These are phyloP conservation scores for Aspergillus mulundensis DNA, from an alignment of 495 filamentous ascomycete species.

Conservation along the genomic window DNA sequence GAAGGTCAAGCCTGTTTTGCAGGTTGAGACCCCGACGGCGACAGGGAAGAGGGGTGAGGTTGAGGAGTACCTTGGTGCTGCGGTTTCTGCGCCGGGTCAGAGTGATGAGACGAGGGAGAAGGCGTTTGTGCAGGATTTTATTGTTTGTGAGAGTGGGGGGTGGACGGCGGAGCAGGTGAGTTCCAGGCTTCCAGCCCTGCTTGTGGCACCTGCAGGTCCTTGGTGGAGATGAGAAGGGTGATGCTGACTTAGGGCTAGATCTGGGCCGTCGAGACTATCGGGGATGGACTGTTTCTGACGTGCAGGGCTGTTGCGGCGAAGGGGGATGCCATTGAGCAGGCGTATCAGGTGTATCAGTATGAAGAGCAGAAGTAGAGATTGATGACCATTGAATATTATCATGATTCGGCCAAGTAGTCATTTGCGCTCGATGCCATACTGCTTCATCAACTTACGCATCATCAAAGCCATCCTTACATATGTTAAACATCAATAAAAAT, in stretches of 20 bases:
- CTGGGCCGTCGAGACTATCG: not conserved
- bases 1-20: not conserved
- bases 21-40: not conserved
- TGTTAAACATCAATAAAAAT: too few species aligned
- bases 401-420: too few species aligned
- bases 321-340: not conserved
- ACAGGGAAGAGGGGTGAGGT: not conserved
- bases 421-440: too few species aligned
- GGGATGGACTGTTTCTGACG: not conserved
- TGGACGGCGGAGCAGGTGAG: constrained; percentile 2
- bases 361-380: not conserved
- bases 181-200: too few species aligned
- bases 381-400: too few species aligned
- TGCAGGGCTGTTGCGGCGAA: constrained; percentile 5
- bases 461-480: too few species aligned
- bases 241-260: not conserved
- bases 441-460: too few species aligned
- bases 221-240: not conserved
- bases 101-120: not conserved
- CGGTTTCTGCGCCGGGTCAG: not conserved
- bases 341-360: not conserved
- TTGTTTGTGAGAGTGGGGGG: not conserved
- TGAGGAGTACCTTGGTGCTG: not conserved
- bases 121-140: not conserved
- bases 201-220: too few species aligned